Evolutionary conservation across 345 rosid genomes (phyloP).

Genomic region (Pelargonium nanum): DNA sequence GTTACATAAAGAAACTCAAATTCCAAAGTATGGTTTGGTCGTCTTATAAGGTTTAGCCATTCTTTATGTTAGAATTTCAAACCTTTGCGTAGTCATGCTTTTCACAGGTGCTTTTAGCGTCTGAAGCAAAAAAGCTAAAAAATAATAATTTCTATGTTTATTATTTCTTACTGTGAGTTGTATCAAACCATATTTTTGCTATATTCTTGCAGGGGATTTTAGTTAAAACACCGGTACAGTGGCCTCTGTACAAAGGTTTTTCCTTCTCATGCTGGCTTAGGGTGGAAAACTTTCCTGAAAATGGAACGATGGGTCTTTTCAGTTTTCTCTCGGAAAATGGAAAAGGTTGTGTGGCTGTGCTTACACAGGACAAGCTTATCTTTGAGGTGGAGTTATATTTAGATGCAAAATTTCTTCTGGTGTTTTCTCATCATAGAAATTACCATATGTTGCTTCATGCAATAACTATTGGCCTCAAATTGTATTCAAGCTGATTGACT

Average conservation of each 20-base stretch:
- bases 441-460: too few species aligned
- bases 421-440: not conserved
- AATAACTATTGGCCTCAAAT: not conserved
- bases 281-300: conserved; percentile 69
- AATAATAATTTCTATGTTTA: too few species aligned
- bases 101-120: too few species aligned
- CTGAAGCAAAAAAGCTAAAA: too few species aligned
- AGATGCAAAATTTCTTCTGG: conserved; percentile 6
- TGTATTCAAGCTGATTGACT: not conserved
- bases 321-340: conserved; percentile 81
- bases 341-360: conserved; percentile 72
- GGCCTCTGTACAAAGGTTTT: conserved; percentile 90
- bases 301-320: conserved; percentile 76
- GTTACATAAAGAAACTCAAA: too few species aligned
- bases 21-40: too few species aligned
- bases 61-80: too few species aligned
- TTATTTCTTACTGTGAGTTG: not conserved
- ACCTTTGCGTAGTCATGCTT: too few species aligned
- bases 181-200: conserved; percentile 3
- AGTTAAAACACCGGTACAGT: conserved; percentile 71
- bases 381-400: conserved; percentile 47
- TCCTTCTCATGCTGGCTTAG: conserved; percentile 97
- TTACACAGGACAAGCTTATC: conserved; percentile 57
- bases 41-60: too few species aligned
- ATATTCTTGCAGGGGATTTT: conserved; percentile 54